Evolutionary conservation across 306 rosid species (phyloP), one percentile per base, ranked within the genome.

Genomic region (Ziziphus jujuba): DNA sequence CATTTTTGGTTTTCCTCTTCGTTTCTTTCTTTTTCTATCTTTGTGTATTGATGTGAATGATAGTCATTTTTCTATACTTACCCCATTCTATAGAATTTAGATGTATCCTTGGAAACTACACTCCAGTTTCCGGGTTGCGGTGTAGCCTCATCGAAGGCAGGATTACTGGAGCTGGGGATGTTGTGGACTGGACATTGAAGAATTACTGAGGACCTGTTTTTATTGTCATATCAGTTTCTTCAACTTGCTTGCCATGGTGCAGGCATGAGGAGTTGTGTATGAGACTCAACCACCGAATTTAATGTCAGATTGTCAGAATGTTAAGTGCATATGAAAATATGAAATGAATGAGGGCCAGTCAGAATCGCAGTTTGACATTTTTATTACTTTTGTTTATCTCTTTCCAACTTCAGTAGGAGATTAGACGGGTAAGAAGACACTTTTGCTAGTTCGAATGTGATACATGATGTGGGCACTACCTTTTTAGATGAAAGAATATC

Each of bases 121-220:
- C 70, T 80, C 82, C 69, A 75, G 81, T 82, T 87, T 84, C 88
- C 87, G 72, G 83, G 96, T 79, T 85, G 87, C 87, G 69, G 95
- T 78, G 79, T 79, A 83, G 71, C 82, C 86, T 76, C 75, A 65
- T 64, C 78, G 62, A 61, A 72, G 70, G 88, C 87, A 66, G 75
- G 82, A 72, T 79, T 74, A 66, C 71, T 72, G 86, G 79, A 63
- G 67, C 73, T 66, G 74, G 28, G 74, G 65, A 66, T 65, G 61
- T 54, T 64, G 66, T 65, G 59, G 71, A 60, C 56, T 65, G 59
- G 71, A 60, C 56, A 63, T 72, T 67, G 80, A 79, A 40, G 45
- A 40, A 8, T 40, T 40, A 40, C 45, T 71, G 74, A 78, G 66
- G 67, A 75, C 77, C 78, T 56, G 76, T 69, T 84, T 69, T 73